Base-by-base conservation (phyloP, 2,329 filamentous ascomycete genomes). In the Scedosporium dehoogii region DNA sequence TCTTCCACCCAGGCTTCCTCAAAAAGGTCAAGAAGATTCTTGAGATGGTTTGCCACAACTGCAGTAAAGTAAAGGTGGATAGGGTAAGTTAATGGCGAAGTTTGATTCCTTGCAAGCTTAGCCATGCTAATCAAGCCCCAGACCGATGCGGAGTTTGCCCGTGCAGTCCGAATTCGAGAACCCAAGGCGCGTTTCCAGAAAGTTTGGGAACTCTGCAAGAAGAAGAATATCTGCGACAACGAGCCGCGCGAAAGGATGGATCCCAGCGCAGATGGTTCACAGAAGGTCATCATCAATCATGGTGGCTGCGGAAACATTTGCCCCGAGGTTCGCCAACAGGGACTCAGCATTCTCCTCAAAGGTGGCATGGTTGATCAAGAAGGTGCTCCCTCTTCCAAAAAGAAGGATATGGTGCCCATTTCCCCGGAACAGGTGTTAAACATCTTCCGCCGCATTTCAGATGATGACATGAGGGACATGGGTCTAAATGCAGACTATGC, bases 11-110 rank as follows among this genome's bases (percentile, higher is more conserved):
- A 80, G 94, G 94, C 71, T 99, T 97, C 78, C 89, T 99, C 79
- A 96, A 91, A 76, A 97, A 97, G 81, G 92, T 96, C 78, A 99
- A 99, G 83, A 99, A 97, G 82, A 86, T 99, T 70, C 82, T 99
- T 75, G 96, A 99, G 83, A 94, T 92, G 69, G 92, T 99, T 76
- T 99, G 96, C 84, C 92, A 96, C 80, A 97, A 96, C 77, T 99
- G 96, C 83, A 93, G 92, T 79, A 96, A 94, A 82, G 91, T 97
- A 73, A 85, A 96, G 82, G 89, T 92, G 78, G 92, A 97, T 85
- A 90, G 91, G 88, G 93, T 97, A 88, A 91, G 93, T 96, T 82
- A 77, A 75, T 76, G 73, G 72, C 71, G 72, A 78, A 18, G 18
- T 41, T 41, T 59, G 23, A 41, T 44, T 75, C 72, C 75, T 76